A percentile compares a stretch with the other conserved stretches of the same genome.
Evolutionary conservation across 345 rosid genomes (phyloP).

Genomic region (Euphorbia tirucalli): DNA sequence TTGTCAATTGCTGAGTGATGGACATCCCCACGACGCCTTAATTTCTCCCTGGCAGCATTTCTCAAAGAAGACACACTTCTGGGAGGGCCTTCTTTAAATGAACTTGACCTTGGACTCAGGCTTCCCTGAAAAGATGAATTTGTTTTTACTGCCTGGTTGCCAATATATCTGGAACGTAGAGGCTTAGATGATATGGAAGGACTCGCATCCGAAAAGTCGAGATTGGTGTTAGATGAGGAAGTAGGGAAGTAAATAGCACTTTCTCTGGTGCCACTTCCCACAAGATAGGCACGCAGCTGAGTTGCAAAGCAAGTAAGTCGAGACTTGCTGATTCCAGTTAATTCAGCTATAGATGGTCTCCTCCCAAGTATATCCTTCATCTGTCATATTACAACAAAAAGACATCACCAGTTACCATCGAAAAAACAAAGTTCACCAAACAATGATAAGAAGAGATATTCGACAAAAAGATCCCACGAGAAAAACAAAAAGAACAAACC

Average conservation of each 20-base stretch:
- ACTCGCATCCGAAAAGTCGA: slow-evolving; percentile 17
- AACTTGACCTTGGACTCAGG: slow-evolving; percentile 78
- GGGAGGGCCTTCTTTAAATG: slow-evolving; percentile 64
- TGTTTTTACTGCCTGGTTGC: slow-evolving; percentile 44
- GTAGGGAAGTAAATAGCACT: slow-evolving; percentile 22
- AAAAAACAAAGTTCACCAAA: background rate
- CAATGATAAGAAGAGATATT: background rate
- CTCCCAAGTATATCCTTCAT: slow-evolving; percentile 77
- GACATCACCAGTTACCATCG: slow-evolving; percentile 7
- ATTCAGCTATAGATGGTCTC: slow-evolving; percentile 82
- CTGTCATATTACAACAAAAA: slow-evolving; percentile 32
- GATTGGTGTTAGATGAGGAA: slow-evolving; percentile 22
- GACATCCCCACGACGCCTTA: slow-evolving; percentile 58
- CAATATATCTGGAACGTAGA: slow-evolving; percentile 43
- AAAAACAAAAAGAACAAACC: background rate
- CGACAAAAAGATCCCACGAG: background rate
- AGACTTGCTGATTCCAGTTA: slow-evolving; percentile 85
- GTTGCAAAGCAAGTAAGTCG: slow-evolving; percentile 89
- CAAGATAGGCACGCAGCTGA: slow-evolving; percentile 71
- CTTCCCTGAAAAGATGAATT: slow-evolving; percentile 60
- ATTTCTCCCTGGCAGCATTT: slow-evolving; percentile 57
- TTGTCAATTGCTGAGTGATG: slow-evolving; percentile 48
- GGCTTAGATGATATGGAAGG: slow-evolving; percentile 39
- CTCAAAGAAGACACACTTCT: slow-evolving; percentile 50
- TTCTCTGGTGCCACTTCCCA: slow-evolving; percentile 47